Evolutionary conservation across 192 early-diverging fungal species (phyloP).

Genomic region (Coemansia sp.): DNA sequence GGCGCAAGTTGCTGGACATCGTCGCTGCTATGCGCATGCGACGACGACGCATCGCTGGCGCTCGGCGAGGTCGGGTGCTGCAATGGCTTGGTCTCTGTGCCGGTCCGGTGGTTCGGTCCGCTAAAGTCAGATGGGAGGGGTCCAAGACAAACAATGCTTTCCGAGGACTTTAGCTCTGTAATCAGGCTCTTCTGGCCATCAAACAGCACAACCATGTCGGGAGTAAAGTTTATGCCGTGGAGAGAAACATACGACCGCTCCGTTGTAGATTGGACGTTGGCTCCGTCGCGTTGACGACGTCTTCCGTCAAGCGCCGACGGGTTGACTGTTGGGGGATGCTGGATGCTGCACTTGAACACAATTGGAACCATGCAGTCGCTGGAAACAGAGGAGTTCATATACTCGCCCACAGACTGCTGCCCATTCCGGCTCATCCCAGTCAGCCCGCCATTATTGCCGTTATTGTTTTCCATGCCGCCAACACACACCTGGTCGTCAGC

Average conservation of each 20-base stretch:
- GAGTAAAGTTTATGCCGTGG: constrained; percentile 69
- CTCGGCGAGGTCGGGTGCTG: constrained; percentile 47
- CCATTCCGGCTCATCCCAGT: neutral
- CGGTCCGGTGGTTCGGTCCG: neutral
- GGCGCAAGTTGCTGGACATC: constrained; percentile 14
- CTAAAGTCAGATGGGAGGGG: constrained; percentile 40
- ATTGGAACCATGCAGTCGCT: constrained; percentile 35
- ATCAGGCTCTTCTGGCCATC: constrained; percentile 55
- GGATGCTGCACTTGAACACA: constrained; percentile 43
- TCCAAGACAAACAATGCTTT: constrained; percentile 47
- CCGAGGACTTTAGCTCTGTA: constrained; percentile 46
- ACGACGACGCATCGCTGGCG: constrained; percentile 39
- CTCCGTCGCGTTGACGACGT: constrained; percentile 12
- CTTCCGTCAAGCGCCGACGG: constrained; percentile 20
- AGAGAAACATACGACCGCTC: constrained; percentile 57
- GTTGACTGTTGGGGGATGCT: constrained; percentile 42
- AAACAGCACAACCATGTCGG: constrained; percentile 72
- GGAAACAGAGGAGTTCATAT: neutral
- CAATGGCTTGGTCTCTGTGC: constrained; percentile 2
- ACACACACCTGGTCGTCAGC: neutral
- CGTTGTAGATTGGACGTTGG: constrained; percentile 12
- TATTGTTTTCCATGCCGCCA: neutral
- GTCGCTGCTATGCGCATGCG: constrained; percentile 16
- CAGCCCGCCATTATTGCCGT: neutral
- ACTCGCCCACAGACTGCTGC: neutral